These are phyloP conservation scores for Dothideomycetes sp. DNA, from an alignment of 2,329 filamentous ascomycete species.

Conservation along the genomic window DNA sequence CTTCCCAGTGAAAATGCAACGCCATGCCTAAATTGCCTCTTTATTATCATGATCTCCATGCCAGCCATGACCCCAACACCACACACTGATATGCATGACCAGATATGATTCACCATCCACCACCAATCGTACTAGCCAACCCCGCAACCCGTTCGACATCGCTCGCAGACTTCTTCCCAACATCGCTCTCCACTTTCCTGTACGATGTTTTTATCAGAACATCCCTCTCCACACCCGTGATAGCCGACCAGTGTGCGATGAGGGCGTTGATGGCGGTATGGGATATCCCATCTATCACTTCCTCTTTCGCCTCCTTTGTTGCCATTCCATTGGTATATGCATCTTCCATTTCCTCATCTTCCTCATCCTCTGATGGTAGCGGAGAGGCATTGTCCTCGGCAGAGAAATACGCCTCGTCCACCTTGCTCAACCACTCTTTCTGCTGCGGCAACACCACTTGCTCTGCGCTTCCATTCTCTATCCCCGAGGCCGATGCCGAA, in stretches of 20 bases:
- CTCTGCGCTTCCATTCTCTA: slow-evolving; percentile 23
- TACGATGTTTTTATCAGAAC: slow-evolving; percentile 78
- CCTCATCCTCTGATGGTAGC: slow-evolving; percentile 18
- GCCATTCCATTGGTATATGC: slow-evolving; percentile 6
- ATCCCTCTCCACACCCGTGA: slow-evolving; percentile 59
- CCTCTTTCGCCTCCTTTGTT: slow-evolving; percentile 10
- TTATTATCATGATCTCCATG: too few relatives aligned
- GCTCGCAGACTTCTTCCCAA: slow-evolving; percentile 62
- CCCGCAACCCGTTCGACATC: slow-evolving; percentile 78
- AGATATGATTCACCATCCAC: slow-evolving; percentile 61
- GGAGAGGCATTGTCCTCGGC: slow-evolving; percentile 18
- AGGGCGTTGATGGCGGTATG: slow-evolving; percentile 54
- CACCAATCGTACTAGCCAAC: slow-evolving; percentile 80
- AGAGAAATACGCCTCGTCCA: slow-evolving; percentile 44
- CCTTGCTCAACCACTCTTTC: slow-evolving; percentile 50
- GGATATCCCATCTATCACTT: slow-evolving; percentile 43
- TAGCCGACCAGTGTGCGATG: slow-evolving; percentile 63
- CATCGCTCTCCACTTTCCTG: slow-evolving; percentile 86
- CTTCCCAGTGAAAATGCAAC: too few relatives aligned
- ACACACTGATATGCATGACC: too few relatives aligned
- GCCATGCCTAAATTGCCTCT: too few relatives aligned
- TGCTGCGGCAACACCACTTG: slow-evolving; percentile 15
- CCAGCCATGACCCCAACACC: too few relatives aligned
- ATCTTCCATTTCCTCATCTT: slow-evolving; percentile 9
- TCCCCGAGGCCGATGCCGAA: too few relatives aligned